phyloP scores from a whole-genome alignment of 2,329 filamentous ascomycete species.

The Exophiala aquamarina region DNA sequence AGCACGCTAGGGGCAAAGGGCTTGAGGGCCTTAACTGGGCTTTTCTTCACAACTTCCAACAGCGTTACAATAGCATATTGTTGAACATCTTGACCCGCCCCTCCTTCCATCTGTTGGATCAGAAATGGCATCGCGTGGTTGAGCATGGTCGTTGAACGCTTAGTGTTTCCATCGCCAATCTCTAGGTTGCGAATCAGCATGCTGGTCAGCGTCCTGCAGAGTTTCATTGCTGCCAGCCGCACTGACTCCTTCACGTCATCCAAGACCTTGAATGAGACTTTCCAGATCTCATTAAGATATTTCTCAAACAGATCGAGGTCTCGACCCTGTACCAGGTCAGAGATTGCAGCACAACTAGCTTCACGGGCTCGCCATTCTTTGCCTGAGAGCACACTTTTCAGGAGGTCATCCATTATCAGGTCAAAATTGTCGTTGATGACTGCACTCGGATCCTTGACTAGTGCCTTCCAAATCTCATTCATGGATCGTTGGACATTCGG shows the following conservation, averaged over 20 bases:
- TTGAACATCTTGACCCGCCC: constrained; percentile 79
- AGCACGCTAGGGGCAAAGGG: constrained; percentile 81
- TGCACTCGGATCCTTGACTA: constrained; percentile 82
- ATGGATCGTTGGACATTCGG: constrained; percentile 89
- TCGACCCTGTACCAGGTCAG: constrained; percentile 81
- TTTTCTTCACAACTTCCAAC: constrained; percentile 85
- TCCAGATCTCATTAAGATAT: constrained; percentile 84
- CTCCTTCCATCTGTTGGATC: constrained; percentile 80
- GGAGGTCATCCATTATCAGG: constrained; percentile 80
- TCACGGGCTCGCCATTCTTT: constrained; percentile 93
- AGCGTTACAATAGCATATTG: constrained; percentile 79
- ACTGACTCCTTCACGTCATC: constrained; percentile 96
- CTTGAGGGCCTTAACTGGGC: constrained; percentile 70
- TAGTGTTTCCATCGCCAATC: constrained; percentile 64
- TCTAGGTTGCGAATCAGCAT: constrained; percentile 83
- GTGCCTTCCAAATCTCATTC: constrained; percentile 94
- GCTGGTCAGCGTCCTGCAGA: constrained; percentile 82
- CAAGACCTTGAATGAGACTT: constrained; percentile 80
- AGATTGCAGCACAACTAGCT: constrained; percentile 86
- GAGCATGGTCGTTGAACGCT: constrained; percentile 76
- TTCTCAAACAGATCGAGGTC: constrained; percentile 75
- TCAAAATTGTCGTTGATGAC: constrained; percentile 83
- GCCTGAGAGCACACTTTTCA: constrained; percentile 75
- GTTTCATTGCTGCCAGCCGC: constrained; percentile 72
- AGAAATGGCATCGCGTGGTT: constrained; percentile 86